These are phyloP conservation scores for Pelargonium nanum DNA, from an alignment of 345 rosid genomes.

Conservation along the genomic window DNA sequence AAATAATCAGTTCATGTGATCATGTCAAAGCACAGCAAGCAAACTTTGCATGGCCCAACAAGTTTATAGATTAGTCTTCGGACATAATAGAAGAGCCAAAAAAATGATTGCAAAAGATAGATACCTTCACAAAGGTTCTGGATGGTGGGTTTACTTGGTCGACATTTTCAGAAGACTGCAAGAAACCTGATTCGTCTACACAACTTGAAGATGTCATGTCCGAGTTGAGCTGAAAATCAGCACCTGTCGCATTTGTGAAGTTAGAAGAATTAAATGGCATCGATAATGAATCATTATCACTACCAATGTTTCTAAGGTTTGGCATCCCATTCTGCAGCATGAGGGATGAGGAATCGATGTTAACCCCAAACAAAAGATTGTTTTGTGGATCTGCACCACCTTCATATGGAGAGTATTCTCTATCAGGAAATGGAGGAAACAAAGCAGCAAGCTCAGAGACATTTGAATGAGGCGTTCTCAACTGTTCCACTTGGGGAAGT, in stretches of 20 bases:
- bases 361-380: constrained; percentile 33
- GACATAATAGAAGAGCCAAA: not conserved
- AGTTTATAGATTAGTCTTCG: too few species aligned
- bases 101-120: not conserved
- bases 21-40: too few species aligned
- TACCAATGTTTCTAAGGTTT: constrained; percentile 24
- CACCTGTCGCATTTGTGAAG: constrained; percentile 23
- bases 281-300: constrained; percentile 25
- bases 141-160: constrained; percentile 35
- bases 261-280: constrained; percentile 27
- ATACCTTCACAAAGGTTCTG: constrained; percentile 46
- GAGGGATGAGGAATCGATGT: constrained; percentile 33
- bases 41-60: too few species aligned
- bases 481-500: constrained; percentile 30
- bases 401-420: constrained; percentile 28
- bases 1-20: too few species aligned
- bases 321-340: constrained; percentile 35
- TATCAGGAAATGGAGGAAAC: constrained; percentile 38
- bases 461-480: constrained; percentile 19
- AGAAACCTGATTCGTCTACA: constrained; percentile 39
- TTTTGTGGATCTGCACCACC: constrained; percentile 30
- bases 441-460: constrained; percentile 26
- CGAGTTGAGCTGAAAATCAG: constrained; percentile 28
- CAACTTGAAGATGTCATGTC: constrained; percentile 44
- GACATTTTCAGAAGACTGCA: constrained; percentile 40